Conservation (phyloP, 1,284 basidiomycete genomes). For the Tremellales sp. region DNA sequence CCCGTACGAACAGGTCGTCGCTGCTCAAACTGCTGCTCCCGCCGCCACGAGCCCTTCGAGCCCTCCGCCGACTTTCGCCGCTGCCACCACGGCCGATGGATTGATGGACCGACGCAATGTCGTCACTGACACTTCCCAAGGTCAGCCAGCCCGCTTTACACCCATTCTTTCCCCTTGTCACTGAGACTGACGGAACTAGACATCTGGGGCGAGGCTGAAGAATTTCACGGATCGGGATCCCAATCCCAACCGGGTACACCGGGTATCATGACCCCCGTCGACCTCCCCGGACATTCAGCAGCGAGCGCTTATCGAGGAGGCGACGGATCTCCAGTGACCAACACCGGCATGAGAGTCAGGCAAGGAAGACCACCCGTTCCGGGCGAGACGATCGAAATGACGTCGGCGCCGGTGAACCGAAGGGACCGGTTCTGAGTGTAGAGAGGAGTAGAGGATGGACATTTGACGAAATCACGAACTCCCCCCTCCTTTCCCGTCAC, state of each 20-base stretch:
- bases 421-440: not conserved
- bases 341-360: not conserved
- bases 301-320: not conserved
- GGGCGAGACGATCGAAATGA: not conserved
- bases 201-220: constrained; percentile 35
- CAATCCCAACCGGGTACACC: constrained; percentile 25
- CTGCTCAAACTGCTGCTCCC: constrained; percentile 46
- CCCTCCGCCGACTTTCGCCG: constrained; percentile 43
- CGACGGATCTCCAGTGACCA: not conserved
- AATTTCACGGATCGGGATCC: constrained; percentile 16
- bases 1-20: constrained; percentile 63
- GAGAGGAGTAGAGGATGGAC: too few species aligned
- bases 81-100: constrained; percentile 30
- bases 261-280: constrained; percentile 4
- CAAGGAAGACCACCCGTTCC: not conserved
- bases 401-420: not conserved
- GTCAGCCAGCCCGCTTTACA: constrained; percentile 11
- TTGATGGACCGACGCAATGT: constrained; percentile 36
- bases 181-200: constrained; percentile 15
- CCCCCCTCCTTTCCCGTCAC: too few species aligned
- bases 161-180: not conserved
- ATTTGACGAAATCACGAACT: too few species aligned
- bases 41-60: constrained; percentile 14
- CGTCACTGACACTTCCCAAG: constrained; percentile 37
- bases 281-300: not conserved